A percentile compares a stretch with the other conserved stretches of the same genome.
These are phyloP conservation scores for Mortierella sp. DNA, from an alignment of 371 early-diverging fungal species.

Conservation along the genomic window DNA sequence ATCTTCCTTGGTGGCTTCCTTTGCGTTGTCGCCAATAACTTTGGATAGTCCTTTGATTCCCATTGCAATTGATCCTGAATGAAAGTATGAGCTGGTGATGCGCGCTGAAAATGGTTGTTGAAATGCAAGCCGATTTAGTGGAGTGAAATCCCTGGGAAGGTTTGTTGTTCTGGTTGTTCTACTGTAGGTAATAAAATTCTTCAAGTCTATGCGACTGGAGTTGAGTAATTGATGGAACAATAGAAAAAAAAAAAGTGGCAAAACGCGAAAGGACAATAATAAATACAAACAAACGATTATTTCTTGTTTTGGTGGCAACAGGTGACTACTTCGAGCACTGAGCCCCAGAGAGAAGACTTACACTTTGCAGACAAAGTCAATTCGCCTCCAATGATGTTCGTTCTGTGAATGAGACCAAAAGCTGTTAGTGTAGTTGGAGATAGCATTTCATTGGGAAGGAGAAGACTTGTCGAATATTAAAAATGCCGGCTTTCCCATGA, in stretches of 20 bases:
- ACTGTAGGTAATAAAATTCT: not conserved
- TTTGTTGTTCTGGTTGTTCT: not conserved
- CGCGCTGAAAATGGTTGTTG: not conserved
- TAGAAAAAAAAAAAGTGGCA: not conserved
- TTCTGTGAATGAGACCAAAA: not conserved
- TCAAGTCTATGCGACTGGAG: not conserved
- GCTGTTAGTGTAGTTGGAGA: not conserved
- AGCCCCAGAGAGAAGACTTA: not conserved
- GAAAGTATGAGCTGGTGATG: constrained; percentile 18
- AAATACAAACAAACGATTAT: not conserved
- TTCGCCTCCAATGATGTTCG: not conserved
- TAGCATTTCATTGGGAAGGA: not conserved
- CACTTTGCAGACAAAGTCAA: not conserved
- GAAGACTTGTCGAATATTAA: not conserved
- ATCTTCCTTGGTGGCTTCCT: constrained; percentile 83
- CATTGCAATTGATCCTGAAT: constrained; percentile 63
- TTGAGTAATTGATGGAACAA: not conserved
- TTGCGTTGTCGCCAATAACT: constrained; percentile 95
- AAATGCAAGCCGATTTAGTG: not conserved
- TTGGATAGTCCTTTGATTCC: constrained; percentile 96
- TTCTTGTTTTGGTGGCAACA: constrained; percentile 24
- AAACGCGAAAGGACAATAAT: not conserved
- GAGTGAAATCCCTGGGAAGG: not conserved
- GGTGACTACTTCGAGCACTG: not conserved
- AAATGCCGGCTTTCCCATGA: not conserved